Evolutionary conservation across 108 stramenopile species (phyloP).

Genomic region (Schizochytrium sp.): DNA sequence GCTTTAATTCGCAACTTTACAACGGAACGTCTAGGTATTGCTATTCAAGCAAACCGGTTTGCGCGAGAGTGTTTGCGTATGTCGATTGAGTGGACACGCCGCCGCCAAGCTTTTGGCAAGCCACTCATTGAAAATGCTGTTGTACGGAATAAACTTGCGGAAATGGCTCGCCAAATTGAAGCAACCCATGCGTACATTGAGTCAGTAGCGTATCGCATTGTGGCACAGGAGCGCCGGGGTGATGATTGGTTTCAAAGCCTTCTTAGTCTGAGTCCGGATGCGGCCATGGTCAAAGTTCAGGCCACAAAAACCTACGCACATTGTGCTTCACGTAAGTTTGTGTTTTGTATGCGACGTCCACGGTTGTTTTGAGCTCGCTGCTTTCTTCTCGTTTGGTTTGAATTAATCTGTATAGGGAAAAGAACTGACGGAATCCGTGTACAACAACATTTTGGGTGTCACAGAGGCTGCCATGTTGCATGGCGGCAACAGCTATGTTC

Average conservation of each 20-base stretch:
- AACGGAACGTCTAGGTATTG: conserved; percentile 58
- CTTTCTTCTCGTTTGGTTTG: no score
- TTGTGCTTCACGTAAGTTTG: conserved; percentile 12
- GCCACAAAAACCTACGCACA: conserved; percentile 26
- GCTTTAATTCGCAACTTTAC: conserved; percentile 41
- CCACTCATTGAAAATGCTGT: conserved; percentile 31
- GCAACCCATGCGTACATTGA: conserved; percentile 44
- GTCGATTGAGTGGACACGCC: conserved; percentile 32
- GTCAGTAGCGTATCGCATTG: conserved; percentile 45
- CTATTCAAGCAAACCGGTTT: conserved; percentile 46
- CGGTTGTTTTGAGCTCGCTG: no score
- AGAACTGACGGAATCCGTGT: no score
- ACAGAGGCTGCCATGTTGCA: conserved; percentile 57
- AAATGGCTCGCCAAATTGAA: conserved; percentile 14
- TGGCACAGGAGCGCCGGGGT: conserved; percentile 54
- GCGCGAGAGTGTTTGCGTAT: conserved; percentile 46
- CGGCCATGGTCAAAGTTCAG: conserved; percentile 51
- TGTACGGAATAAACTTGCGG: conserved; percentile 44
- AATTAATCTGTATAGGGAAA: no score
- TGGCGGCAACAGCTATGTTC: conserved; percentile 39
- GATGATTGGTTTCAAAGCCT: conserved; percentile 52
- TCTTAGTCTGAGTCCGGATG: conserved; percentile 38
- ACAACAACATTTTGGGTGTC: no score
- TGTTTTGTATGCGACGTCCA: not conserved
- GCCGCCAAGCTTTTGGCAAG: conserved; percentile 60